Evolutionary conservation across 2,329 filamentous ascomycete genomes (phyloP).

Genomic region (Ciborinia camelliae): DNA sequence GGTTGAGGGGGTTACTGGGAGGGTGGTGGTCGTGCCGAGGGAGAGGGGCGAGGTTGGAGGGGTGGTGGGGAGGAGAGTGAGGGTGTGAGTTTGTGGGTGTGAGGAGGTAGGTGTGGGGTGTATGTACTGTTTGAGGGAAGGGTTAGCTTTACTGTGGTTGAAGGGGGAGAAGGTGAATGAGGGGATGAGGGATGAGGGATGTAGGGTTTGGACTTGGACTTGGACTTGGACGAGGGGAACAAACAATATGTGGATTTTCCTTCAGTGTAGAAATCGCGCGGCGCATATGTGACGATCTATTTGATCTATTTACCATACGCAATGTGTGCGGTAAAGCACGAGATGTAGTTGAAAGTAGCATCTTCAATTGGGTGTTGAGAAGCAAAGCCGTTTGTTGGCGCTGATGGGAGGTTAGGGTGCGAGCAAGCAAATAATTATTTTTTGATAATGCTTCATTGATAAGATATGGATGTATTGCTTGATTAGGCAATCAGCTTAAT

Average conservation of each 20-base stretch:
- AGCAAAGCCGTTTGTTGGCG: neutral
- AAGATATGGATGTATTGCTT: neutral
- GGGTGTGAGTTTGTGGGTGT: conserved; percentile 46
- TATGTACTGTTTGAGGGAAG: conserved; percentile 49
- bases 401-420: neutral
- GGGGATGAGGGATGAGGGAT: too few relatives aligned
- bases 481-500: conserved; percentile 17
- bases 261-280: conserved; percentile 30
- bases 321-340: neutral
- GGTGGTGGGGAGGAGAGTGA: conserved; percentile 57
- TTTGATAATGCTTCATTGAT: neutral
- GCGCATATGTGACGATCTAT: neutral
- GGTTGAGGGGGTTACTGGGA: conserved; percentile 56
- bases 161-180: neutral
- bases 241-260: conserved; percentile 36
- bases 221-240: conserved; percentile 1
- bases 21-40: conserved; percentile 55
- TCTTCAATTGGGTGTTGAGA: neutral
- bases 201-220: neutral
- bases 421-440: neutral
- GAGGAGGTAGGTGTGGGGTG: conserved; percentile 47
- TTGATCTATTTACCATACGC: neutral
- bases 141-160: conserved; percentile 3
- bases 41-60: conserved; percentile 54
- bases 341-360: conserved; percentile 1